Evolutionary conservation across 2,329 filamentous ascomycete species (phyloP).

Genomic region (Fusarium sterilihyphosum): DNA sequence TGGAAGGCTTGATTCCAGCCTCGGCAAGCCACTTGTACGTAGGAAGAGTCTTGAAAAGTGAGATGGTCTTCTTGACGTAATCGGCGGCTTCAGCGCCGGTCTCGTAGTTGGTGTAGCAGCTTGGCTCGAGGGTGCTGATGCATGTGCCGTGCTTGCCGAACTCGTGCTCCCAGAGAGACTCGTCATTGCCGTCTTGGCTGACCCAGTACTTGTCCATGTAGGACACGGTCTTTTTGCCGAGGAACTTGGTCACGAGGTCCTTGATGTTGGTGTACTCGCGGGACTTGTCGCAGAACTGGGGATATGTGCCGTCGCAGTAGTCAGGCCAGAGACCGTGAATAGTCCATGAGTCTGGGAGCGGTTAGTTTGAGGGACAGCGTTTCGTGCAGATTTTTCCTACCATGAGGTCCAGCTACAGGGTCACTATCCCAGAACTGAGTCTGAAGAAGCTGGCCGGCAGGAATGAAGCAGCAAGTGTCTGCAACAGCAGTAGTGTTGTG

Average conservation of each 20-base stretch:
- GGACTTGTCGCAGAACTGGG: constrained; percentile 70
- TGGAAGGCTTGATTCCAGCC: constrained; percentile 68
- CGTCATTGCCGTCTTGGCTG: constrained; percentile 70
- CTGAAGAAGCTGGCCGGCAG: constrained; percentile 75
- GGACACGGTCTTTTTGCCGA: constrained; percentile 63
- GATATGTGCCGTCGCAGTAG: constrained; percentile 76
- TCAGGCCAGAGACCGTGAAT: constrained; percentile 76
- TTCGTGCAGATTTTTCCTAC: not conserved
- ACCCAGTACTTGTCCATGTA: constrained; percentile 81
- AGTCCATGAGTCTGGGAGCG: constrained; percentile 71
- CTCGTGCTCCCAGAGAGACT: constrained; percentile 78
- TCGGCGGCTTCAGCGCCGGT: constrained; percentile 73
- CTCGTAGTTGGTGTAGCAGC: constrained; percentile 72
- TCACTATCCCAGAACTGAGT: constrained; percentile 83
- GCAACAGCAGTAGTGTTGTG: constrained; percentile 68
- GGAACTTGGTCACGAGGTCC: constrained; percentile 66
- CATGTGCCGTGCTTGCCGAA: constrained; percentile 81
- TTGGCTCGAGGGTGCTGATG: constrained; percentile 73
- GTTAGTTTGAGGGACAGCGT: not conserved
- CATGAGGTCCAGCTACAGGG: constrained; percentile 68
- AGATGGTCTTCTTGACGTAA: constrained; percentile 73
- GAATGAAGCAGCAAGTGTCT: constrained; percentile 78
- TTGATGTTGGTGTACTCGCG: constrained; percentile 74
- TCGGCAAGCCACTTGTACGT: constrained; percentile 70
- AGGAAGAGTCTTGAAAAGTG: constrained; percentile 72